phyloP scores from a whole-genome alignment of 2,329 filamentous ascomycete species.

The Diaporthe australafricana region DNA sequence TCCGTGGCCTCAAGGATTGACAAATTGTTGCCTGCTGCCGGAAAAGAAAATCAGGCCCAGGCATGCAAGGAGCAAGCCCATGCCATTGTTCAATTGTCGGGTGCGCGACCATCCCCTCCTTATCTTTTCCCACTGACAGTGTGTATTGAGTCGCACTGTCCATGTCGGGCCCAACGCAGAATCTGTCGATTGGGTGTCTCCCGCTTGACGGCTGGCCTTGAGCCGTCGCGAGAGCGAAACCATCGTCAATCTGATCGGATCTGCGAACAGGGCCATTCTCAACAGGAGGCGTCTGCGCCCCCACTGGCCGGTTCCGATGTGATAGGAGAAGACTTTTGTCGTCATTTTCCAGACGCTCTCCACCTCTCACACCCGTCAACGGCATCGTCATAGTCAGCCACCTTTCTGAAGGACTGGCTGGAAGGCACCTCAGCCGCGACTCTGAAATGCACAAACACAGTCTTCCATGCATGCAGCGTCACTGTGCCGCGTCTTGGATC shows the following conservation, averaged over 20 bases:
- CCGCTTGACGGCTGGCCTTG: not conserved
- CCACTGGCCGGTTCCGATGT: not conserved
- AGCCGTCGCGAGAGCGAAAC: not conserved
- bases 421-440: slow-evolving; percentile 20
- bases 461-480: slow-evolving; percentile 3
- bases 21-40: slow-evolving; percentile 13
- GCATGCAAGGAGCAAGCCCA: not conserved
- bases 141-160: slow-evolving; percentile 11
- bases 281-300: not conserved
- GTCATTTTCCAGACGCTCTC: slow-evolving; percentile 20
- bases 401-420: slow-evolving; percentile 16
- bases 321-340: slow-evolving; percentile 9
- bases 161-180: not conserved
- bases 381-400: slow-evolving; percentile 36
- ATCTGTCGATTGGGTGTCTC: not conserved
- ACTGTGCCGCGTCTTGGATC: slow-evolving; percentile 25
- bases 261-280: not conserved
- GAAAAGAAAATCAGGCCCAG: not conserved
- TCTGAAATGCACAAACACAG: slow-evolving; percentile 34
- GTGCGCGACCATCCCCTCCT: not conserved
- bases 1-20: slow-evolving; percentile 20
- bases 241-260: not conserved
- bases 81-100: not conserved
- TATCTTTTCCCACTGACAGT: slow-evolving; percentile 24
- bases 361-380: slow-evolving; percentile 21